Evolutionary conservation across 2,329 filamentous ascomycete species (phyloP), one percentile per base, ranked within the genome.

Genomic region (Fusarium sp.): DNA sequence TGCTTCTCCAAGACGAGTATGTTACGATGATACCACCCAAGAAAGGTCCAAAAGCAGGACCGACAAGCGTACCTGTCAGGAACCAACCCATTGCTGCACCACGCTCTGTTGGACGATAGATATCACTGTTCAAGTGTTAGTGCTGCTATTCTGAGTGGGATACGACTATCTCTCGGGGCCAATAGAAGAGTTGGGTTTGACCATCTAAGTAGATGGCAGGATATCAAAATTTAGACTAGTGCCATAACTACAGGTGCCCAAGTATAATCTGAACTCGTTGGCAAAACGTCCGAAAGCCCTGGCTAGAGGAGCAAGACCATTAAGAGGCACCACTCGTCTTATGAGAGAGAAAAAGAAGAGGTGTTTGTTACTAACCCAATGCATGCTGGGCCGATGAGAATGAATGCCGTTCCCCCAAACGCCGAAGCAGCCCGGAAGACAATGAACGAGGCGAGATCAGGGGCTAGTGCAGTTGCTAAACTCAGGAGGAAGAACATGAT

Each of bases 21-120:
- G 91, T 94, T 17, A 94, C 91, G 51, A 95, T 92, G 44, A 94
- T 89, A 24, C 92, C 92, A 56, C 92, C 88, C 11, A 94, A 82
- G 72, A 93, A 92, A 1, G 88, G 87, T 0, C 92, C 91, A 73
- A 92, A 83, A 1, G 89, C 89, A 8, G 92, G 92, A 0, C 92
- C 92, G 45, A 93, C 88, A 0, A 94, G 81, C 0, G 90, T 92
- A 1, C 91, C 91, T 0, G 85, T 88, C 39, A 93, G 77, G 72
- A 93, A 93, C 89, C 90, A 94, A 1, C 90, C 89, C 13, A 93
- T 85, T 3, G 91, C 92, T 4, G 90, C 93, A 4, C 88, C 92
- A 26, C 92, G 86, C 67, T 92, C 89, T 0, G 88, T 89, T 5
- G 89, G 88, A 2, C 87, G 85, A 70, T 89, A 91, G 36, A 89